A percentile compares a stretch with the other conserved stretches of the same genome.
Evolutionary conservation across 768 basidiomycete genomes (phyloP).

Genomic region (Pisolithus orientalis): DNA sequence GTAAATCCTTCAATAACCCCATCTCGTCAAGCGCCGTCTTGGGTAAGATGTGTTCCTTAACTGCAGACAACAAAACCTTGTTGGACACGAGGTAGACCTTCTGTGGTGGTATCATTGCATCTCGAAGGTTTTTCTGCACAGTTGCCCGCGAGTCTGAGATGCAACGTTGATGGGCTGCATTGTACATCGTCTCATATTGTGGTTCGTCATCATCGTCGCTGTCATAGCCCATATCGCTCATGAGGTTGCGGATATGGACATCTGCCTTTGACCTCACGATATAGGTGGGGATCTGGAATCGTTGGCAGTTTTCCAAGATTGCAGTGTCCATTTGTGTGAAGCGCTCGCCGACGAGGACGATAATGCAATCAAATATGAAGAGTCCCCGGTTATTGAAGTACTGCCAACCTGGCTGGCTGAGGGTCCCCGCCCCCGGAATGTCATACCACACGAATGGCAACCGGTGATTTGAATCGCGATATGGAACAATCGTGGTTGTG

Average conservation of each 20-base stretch:
- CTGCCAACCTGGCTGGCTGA: neutral
- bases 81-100: constrained; percentile 12
- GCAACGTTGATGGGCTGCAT: constrained; percentile 7
- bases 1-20: neutral
- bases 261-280: constrained; percentile 25
- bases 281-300: constrained; percentile 19
- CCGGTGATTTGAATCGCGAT: neutral
- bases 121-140: constrained; percentile 3
- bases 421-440: neutral
- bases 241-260: neutral
- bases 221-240: neutral
- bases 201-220: neutral
- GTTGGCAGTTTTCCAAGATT: constrained; percentile 16
- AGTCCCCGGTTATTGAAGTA: constrained; percentile 1
- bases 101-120: constrained; percentile 5
- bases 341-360: constrained; percentile 17
- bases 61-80: constrained; percentile 5
- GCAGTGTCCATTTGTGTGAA: constrained; percentile 21
- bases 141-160: constrained; percentile 9
- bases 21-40: constrained; percentile 1
- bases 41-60: neutral
- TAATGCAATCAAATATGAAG: constrained; percentile 1
- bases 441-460: constrained; percentile 1
- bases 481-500: constrained; percentile 8
- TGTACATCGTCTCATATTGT: neutral